phyloP scores from a whole-genome alignment of 805 yeast species.

The Kazachstania kunashirensis region DNA sequence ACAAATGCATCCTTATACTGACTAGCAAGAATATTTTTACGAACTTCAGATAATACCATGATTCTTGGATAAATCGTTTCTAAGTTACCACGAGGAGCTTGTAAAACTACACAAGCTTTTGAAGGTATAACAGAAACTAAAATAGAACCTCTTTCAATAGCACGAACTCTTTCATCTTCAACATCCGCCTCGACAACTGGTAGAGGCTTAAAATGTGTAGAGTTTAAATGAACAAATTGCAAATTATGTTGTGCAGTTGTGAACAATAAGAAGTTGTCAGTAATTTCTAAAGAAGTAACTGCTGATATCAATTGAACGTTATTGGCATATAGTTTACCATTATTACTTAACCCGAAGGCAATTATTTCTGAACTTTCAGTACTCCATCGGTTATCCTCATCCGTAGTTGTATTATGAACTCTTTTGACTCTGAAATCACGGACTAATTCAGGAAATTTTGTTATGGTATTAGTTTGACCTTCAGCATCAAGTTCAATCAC shows the following conservation, averaged over 20 bases:
- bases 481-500: constrained; percentile 36
- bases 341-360: constrained; percentile 65
- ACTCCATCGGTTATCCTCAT: constrained; percentile 23
- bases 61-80: constrained; percentile 92
- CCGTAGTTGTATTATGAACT: constrained; percentile 15
- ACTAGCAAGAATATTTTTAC: constrained; percentile 50
- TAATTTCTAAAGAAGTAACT: constrained; percentile 69
- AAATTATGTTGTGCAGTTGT: constrained; percentile 84
- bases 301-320: constrained; percentile 52
- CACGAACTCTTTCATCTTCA: constrained; percentile 74
- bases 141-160: constrained; percentile 86
- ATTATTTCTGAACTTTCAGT: constrained; percentile 24
- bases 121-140: constrained; percentile 75
- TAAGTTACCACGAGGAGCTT: constrained; percentile 92
- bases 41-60: constrained; percentile 76
- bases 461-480: constrained; percentile 28
- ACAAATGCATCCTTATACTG: constrained; percentile 66
- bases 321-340: constrained; percentile 66
- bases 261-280: constrained; percentile 63
- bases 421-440: constrained; percentile 44
- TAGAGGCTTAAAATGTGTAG: constrained; percentile 33
- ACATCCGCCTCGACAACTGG: constrained; percentile 31
- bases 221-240: constrained; percentile 65
- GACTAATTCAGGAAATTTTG: constrained; percentile 63
- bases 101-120: constrained; percentile 70